These are phyloP conservation scores for Corchorus olitorius DNA, from an alignment of 345 rosid species.

Conservation along the genomic window DNA sequence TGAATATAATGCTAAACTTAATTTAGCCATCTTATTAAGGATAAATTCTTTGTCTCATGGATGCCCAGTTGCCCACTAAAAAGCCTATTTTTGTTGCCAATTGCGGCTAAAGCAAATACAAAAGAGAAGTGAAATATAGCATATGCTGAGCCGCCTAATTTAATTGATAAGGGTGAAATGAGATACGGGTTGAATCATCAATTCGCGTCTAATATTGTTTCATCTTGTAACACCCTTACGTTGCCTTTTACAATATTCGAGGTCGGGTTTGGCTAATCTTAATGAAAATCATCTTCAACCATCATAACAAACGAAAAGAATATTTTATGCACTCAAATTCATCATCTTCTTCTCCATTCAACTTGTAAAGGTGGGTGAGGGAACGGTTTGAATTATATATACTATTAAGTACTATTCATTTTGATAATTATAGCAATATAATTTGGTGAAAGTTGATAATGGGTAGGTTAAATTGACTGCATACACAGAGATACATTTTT, in stretches of 20 bases:
- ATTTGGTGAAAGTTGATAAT: no score
- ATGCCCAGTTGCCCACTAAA: conserved; percentile 8
- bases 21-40: background rate
- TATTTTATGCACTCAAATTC: background rate
- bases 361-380: no score
- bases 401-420: no score
- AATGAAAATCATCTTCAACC: background rate
- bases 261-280: background rate
- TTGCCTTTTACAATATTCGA: background rate
- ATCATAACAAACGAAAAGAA: background rate
- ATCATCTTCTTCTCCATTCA: background rate
- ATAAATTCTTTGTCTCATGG: background rate
- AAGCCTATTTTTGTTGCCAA: background rate
- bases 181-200: no score
- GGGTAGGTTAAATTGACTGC: no score
- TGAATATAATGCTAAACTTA: background rate
- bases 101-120: background rate
- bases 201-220: no score
- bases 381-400: no score
- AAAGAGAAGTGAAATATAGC: background rate
- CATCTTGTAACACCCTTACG: background rate
- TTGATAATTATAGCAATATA: no score
- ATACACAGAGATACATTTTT: no score
- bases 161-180: no score
- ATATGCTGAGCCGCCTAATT: background rate